Evolutionary conservation across 805 yeast genomes (phyloP), one percentile per base, ranked within the genome.

Genomic region (Ogataea naganishii): DNA sequence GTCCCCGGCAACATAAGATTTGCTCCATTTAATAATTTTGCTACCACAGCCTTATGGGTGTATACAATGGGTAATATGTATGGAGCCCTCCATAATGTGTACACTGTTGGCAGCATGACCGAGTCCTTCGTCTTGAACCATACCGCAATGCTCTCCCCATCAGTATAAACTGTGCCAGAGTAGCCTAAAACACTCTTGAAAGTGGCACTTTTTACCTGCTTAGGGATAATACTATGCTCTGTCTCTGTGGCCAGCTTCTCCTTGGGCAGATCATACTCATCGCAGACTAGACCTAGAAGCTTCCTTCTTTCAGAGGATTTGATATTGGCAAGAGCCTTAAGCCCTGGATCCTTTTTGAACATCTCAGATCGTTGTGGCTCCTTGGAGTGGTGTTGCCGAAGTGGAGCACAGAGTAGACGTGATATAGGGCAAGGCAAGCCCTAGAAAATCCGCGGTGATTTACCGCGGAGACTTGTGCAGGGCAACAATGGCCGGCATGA

Each of bases 291-390:
- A 4, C 50, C 41, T 8, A 74, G 51, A 16, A 78, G 51, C 38
- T 66, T 66, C 39, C 82, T 69, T 23, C 92, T 62, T 40, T 85
- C 96, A 0, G 95, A 80, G 10, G 83, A 72, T 53, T 85, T 86
- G 35, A 92, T 63, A 43, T 84, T 83, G 14, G 94, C 70, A 30
- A 75, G 62, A 4, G 94, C 76, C 56, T 86, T 88, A 34, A 79
- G 61, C 46, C 61, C 62, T 11, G 75, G 68, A 26, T 64, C 62
- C 37, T 72, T 74, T 41, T 66, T 62, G 43, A 74, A 74, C 80
- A 73, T 73, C 25, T 12, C 32, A 17, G 18, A n/a, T n/a, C n/a
- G n/a, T n/a, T n/a, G n/a, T n/a, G n/a, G n/a, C n/a, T n/a, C n/a
- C n/a, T n/a, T n/a, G n/a, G n/a, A n/a, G n/a, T n/a, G n/a, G n/a